Evolutionary conservation across 371 early-diverging fungal species (phyloP), one percentile per base, ranked within the genome.

Genomic region (Rhizopus sp.): DNA sequence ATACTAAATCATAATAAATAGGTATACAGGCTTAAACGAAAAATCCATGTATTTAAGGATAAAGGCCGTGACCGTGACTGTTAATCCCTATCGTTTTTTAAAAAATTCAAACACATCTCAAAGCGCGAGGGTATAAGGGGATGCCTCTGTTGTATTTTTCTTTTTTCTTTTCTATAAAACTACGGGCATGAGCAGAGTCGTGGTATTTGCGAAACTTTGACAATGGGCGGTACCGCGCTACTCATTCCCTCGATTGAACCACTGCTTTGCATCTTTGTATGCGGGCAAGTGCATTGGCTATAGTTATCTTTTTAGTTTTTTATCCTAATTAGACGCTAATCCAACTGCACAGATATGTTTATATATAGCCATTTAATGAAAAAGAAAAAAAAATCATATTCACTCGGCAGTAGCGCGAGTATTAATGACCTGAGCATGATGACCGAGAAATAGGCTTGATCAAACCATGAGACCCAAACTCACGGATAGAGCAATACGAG

Each of bases 351-450:
- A 46, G 33, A 61, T 37, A 64, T 39, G 16, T 12, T 6, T n/a
- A 35, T 38, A 51, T 55, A 44, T 10, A 33, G 16, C 41, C 31
- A 31, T 37, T 29, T n/a, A 53, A 53, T 34, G 7, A 53, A 52
- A 64, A 64, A 17, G 15, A n/a, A n/a, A 41, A n/a, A 15, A 8
- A 41, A 8, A 15, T 13, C 6, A 41, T n/a, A 77, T 77, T 60
- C 80, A 81, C 69, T 81, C 82, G 67, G 86, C 85, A 77, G 91
- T 89, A 57, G 93, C 89, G 56, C 93, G 85, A 58, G 93, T 97
- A 92, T 96, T 97, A 87, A 97, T 94, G 59, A 89, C 76, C 83
- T 95, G 96, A 63, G 93, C 86, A 75, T 84, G 85, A 89, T 95
- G 95, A 56, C 23, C 83, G 78, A 60, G 89, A 86, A 68, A 98